Base-by-base conservation (phyloP, 106 monocot genomes). In the Acorus calamus region DNA sequence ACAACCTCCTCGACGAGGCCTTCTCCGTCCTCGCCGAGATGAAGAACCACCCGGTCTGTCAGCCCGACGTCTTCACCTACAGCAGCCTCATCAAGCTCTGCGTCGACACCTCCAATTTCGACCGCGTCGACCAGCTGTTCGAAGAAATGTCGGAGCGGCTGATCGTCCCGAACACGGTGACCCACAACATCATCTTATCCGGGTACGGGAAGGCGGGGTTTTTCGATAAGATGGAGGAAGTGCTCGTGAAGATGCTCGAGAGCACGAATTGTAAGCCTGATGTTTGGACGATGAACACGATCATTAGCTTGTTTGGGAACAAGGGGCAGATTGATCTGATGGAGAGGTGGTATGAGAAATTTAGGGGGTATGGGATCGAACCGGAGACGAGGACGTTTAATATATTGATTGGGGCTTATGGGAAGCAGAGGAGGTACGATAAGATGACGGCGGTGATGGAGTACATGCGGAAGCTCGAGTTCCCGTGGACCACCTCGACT, bases 291-390 rank as follows among this genome's bases (percentile, higher is more conserved):
- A 87, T 96, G 90, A 96, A 90, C 62, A 90, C 86, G 6, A 85
- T 96, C 42, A 61, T 90, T n/a, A 71, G 81, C 53, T 67, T 96
- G 41, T 84, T 90, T 72, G 79, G 90, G 11, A 82, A 82, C 65
- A 77, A 53, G 57, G 90, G 90, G 5, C 72, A 80, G 14, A 63
- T 90, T 46, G 84, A 86, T 11, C 43, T 69, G 55, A 94, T 94
- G 94, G 94, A 87, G 13, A 90, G 74, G 64, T 94, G 94, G 94
- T 94, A 94, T 59, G 94, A 94, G 64, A 90, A 78, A 56, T 90
- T 94, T 47, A 71, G 94, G 7, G 58, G 73, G 46, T 63, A 77
- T 49, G 94, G 89, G 50, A 87, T 94, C 8, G 94, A 94, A 43
- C 94, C 90, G 13, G 90, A 96, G 52, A 80, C 90, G 2, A 79